These are phyloP conservation scores for Aspergillus transmontanensis DNA, from an alignment of 2,329 filamentous ascomycete genomes.

Conservation along the genomic window DNA sequence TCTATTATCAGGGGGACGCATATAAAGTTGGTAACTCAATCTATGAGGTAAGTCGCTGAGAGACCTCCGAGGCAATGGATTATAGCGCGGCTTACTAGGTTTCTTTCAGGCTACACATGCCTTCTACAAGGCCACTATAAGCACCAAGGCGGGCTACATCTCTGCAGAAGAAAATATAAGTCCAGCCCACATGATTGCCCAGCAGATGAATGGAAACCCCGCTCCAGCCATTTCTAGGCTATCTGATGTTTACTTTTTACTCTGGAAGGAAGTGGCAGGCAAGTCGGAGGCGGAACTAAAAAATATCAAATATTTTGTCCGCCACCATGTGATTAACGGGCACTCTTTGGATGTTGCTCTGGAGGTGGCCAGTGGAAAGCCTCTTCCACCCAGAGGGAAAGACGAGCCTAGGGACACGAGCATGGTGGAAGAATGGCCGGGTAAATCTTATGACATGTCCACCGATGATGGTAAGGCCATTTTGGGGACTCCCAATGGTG, in stretches of 20 bases:
- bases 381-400: neutral
- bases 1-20: rapidly evolving
- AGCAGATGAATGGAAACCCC: rapidly evolving
- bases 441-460: neutral
- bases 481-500: neutral
- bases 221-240: neutral
- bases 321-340: neutral
- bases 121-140: neutral
- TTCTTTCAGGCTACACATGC: neutral
- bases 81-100: neutral
- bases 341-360: neutral
- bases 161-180: neutral
- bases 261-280: neutral
- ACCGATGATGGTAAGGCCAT: neutral
- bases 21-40: neutral
- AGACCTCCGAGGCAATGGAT: rapidly evolving
- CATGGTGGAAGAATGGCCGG: neutral
- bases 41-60: neutral
- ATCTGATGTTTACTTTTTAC: neutral
- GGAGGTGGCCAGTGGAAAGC: neutral
- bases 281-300: neutral
- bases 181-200: neutral
- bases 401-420: neutral
- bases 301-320: neutral
- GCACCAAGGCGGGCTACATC: neutral